phyloP scores from a whole-genome alignment of 768 basidiomycete species.

The Suillus alpinus region DNA sequence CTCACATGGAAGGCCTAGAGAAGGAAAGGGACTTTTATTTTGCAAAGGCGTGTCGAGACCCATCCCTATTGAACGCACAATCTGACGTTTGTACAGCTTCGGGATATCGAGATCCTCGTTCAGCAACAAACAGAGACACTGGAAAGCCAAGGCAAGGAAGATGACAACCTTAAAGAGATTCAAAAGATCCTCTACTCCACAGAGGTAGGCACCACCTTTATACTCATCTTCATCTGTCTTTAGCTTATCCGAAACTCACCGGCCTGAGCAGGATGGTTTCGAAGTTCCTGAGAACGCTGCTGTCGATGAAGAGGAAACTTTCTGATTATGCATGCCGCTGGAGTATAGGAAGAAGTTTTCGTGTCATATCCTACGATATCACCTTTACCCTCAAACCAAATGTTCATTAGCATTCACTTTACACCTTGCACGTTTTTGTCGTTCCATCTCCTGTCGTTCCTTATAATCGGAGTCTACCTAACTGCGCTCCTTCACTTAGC shows the following conservation, averaged over 20 bases:
- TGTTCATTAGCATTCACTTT: slow-evolving; percentile 8
- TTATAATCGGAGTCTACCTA: slow-evolving; percentile 15
- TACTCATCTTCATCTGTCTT: slow-evolving; percentile 1
- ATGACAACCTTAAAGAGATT: slow-evolving; percentile 67
- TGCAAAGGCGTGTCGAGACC: slow-evolving; percentile 66
- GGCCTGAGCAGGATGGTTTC: slow-evolving; percentile 73
- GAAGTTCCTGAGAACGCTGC: slow-evolving; percentile 73
- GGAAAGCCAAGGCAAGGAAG: slow-evolving; percentile 55
- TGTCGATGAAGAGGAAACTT: slow-evolving; percentile 82
- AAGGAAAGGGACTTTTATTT: slow-evolving; percentile 99
- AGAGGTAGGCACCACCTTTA: slow-evolving; percentile 55
- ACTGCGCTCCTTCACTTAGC: slow-evolving; percentile 15
- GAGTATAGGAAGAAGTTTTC: slow-evolving; percentile 8
- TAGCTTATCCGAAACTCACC: slow-evolving; percentile 7
- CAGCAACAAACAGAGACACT: slow-evolving; percentile 72
- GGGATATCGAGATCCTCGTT: slow-evolving; percentile 93
- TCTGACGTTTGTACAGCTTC: slow-evolving; percentile 55
- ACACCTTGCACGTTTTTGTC: background rate
- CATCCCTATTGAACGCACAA: slow-evolving; percentile 5
- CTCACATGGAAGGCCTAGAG: slow-evolving; percentile 86
- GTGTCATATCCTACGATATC: slow-evolving; percentile 10
- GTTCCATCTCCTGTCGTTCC: slow-evolving; percentile 12
- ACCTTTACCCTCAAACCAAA: slow-evolving; percentile 15
- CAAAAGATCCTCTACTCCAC: slow-evolving; percentile 94
- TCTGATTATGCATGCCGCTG: slow-evolving; percentile 35